Base-by-base conservation (phyloP, 2,329 filamentous ascomycete species). In the Pseudogymnoascus sp. region DNA sequence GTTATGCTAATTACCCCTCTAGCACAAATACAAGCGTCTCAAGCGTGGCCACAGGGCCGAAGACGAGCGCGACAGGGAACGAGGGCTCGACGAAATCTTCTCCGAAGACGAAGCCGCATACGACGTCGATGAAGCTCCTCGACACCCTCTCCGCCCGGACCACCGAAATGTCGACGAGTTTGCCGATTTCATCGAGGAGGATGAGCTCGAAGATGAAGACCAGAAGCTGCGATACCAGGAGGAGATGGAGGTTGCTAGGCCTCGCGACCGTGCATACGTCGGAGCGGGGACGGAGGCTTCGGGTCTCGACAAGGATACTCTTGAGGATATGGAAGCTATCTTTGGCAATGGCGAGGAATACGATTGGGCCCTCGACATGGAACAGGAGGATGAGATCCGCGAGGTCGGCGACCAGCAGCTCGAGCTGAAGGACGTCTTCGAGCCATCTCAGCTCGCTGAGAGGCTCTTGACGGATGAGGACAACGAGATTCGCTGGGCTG, bases 281-380 rank as follows among this genome's bases (percentile, higher is more conserved):
- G 85, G 88, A 40, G 81, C 86, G 28, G 83, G 85, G 31, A 84
- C 93, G 26, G 91, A 96, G 72, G 89, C 89, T 7, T 85, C 90
- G 5, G 92, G 93, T 1, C 83, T 99, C 22, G 93, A 96, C 72
- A 93, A 96, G 74, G 91, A 93, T 70, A 90, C 93, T 3, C 82
- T 98, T 37, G 93, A 98, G 73, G 95, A 98, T 72, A 96, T 98
- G 89, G 89, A 95, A 69, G 89, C 89, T 63, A 96, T 96, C 38
- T 99, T 99, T 70, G 95, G 95, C 66, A 91, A 96, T 72, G 93
- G 95, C 63, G 91, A 91, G 67, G 95, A 99, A 72, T 99, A 98
- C 73, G 88, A 93, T 69, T 99, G 96, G 87, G 95, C 93, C 7
- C 79, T 99, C 59, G 89, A 93, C 61, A 82, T 93, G 71, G 93